Conservation (phyloP, 2,329 filamentous ascomycete species). For the Ambrosiella beaveri region DNA sequence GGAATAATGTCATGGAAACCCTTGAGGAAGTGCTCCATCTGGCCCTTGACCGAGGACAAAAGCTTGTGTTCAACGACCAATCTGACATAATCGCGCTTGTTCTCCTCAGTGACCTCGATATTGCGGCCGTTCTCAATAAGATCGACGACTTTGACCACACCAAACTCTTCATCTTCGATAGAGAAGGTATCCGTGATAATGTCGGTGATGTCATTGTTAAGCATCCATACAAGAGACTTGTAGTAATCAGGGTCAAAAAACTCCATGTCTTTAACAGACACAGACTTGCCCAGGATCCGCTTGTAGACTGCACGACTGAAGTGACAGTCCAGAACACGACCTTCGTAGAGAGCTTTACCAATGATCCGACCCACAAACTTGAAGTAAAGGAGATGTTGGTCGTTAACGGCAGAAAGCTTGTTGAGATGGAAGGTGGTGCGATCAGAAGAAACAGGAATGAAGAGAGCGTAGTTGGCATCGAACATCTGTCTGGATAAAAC, state of each 20-base stretch:
- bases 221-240: constrained; percentile 96
- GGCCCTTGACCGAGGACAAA: constrained; percentile 78
- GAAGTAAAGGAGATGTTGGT: constrained; percentile 94
- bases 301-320: constrained; percentile 99
- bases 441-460: constrained; percentile 91
- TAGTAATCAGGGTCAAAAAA: constrained; percentile 97
- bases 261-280: constrained; percentile 98
- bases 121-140: constrained; percentile 76
- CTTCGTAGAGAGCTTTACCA: constrained; percentile 93
- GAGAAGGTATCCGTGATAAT: constrained; percentile 95
- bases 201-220: constrained; percentile 95
- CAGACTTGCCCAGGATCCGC: constrained; percentile 81
- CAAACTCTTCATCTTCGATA: constrained; percentile 85
- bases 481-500: constrained; percentile 97
- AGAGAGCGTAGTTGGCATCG: constrained; percentile 90
- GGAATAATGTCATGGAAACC: constrained; percentile 98
- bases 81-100: constrained; percentile 95
- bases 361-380: constrained; percentile 98
- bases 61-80: constrained; percentile 88
- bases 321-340: constrained; percentile 89
- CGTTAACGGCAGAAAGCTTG: constrained; percentile 81
- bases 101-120: constrained; percentile 87
- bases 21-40: constrained; percentile 82
- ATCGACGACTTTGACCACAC: constrained; percentile 73
- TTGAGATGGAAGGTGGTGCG: constrained; percentile 98